These are phyloP conservation scores for Saccharomyces eubayanus DNA, from an alignment of 805 yeast species.

Conservation along the genomic window DNA sequence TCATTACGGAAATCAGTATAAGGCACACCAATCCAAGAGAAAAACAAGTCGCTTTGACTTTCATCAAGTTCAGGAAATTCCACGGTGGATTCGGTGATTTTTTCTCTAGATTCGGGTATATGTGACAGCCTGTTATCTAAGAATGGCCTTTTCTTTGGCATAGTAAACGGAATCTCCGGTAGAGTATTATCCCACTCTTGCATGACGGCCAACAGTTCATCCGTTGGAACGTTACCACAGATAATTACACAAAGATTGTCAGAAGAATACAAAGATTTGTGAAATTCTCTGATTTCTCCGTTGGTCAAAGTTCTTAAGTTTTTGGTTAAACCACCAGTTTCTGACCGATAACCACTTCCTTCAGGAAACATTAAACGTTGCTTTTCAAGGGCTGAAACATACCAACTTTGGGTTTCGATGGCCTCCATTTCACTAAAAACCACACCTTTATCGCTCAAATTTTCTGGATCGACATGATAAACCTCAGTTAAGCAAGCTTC, in stretches of 20 bases:
- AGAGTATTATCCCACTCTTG: slow-evolving; percentile 52
- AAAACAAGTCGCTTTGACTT: slow-evolving; percentile 61
- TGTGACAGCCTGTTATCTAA: slow-evolving; percentile 48
- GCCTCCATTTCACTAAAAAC: slow-evolving; percentile 97
- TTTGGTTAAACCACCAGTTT: slow-evolving; percentile 84
- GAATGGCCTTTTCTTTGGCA: slow-evolving; percentile 58
- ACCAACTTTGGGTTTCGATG: slow-evolving; percentile 70
- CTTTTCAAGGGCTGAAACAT: slow-evolving; percentile 49
- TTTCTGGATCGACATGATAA: slow-evolving; percentile 85
- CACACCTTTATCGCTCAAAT: slow-evolving; percentile 82
- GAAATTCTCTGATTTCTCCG: slow-evolving; percentile 70
- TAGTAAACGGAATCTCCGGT: slow-evolving; percentile 30
- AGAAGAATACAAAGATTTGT: slow-evolving; percentile 62
- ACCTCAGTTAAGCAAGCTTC: slow-evolving; percentile 91
- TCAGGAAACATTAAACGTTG: slow-evolving; percentile 48
- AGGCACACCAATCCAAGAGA: slow-evolving; percentile 80
- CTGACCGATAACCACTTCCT: slow-evolving; percentile 78
- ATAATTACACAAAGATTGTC: slow-evolving; percentile 77
- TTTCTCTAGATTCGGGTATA: slow-evolving; percentile 38
- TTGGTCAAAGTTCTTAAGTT: slow-evolving; percentile 67
- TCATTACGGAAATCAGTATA: slow-evolving; percentile 43
- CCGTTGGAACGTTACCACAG: slow-evolving; percentile 77
- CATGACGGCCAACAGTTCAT: slow-evolving; percentile 56
- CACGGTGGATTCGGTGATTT: slow-evolving; percentile 41
- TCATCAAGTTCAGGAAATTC: slow-evolving; percentile 89